These are phyloP conservation scores for Hypoxylon sp. DNA, from an alignment of 2,329 filamentous ascomycete species.

Conservation along the genomic window DNA sequence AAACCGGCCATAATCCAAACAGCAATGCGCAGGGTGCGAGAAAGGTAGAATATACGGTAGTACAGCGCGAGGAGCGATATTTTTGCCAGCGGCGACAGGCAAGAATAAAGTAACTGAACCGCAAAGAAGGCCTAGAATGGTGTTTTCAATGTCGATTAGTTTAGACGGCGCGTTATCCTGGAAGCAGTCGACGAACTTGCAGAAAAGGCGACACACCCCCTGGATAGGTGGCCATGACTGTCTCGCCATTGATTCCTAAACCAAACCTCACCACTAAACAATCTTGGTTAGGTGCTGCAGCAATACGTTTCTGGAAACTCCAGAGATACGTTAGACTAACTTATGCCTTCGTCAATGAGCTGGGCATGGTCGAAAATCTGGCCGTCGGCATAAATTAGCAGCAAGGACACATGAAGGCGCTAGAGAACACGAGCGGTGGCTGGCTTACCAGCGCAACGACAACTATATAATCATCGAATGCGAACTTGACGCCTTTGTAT, in stretches of 20 bases:
- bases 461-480: constrained; percentile 7
- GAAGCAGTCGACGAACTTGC: neutral
- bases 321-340: neutral
- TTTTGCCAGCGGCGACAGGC: constrained; percentile 3
- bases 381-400: neutral
- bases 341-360: constrained; percentile 5
- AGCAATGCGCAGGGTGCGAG: neutral
- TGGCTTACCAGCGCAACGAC: constrained; percentile 3
- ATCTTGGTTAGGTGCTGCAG: neutral
- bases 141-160: neutral
- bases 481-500: neutral
- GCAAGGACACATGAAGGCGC: neutral
- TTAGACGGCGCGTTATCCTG: neutral
- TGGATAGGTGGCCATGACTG: constrained; percentile 2
- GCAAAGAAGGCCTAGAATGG: constrained; percentile 7
- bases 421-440: neutral
- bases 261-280: constrained; percentile 5
- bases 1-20: constrained; percentile 4
- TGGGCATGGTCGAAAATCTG: constrained; percentile 6
- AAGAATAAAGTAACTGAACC: constrained; percentile 7
- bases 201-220: constrained; percentile 7
- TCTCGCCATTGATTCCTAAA: constrained; percentile 4
- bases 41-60: constrained; percentile 8
- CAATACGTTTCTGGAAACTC: neutral
- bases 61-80: constrained; percentile 11